Evolutionary conservation across 768 basidiomycete species (phyloP).

Genomic region (Termitomyces titanicus): DNA sequence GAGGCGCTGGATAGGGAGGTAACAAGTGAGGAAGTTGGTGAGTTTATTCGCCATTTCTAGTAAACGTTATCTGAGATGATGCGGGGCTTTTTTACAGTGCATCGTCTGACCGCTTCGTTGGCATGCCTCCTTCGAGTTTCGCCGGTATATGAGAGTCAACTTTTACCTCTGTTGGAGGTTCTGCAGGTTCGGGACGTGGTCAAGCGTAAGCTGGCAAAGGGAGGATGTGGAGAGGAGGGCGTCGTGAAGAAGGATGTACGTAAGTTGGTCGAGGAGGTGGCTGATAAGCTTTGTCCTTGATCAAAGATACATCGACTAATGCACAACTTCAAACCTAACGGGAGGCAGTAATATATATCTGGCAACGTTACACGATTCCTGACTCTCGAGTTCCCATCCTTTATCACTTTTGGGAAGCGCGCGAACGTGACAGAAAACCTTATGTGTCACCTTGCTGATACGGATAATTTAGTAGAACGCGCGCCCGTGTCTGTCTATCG

Average conservation of each 20-base stretch:
- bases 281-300: conserved; percentile 38
- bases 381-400: background rate
- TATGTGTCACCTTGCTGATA: no score
- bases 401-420: background rate
- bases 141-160: conserved; percentile 55
- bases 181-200: conserved; percentile 58
- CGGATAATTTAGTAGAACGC: no score
- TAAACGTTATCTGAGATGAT: background rate
- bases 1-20: conserved; percentile 74
- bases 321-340: no score
- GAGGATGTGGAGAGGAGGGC: conserved; percentile 46
- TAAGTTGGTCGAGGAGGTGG: conserved; percentile 65
- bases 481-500: no score
- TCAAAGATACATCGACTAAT: no score
- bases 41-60: conserved; percentile 23
- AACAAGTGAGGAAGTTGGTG: conserved; percentile 77
- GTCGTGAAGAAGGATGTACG: conserved; percentile 65
- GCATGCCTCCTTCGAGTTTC: conserved; percentile 75
- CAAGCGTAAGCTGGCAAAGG: conserved; percentile 51
- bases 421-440: background rate
- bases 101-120: conserved; percentile 77
- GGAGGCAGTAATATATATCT: no score
- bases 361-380: background rate
- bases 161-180: conserved; percentile 63
- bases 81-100: conserved; percentile 44